Percentiles rank a stretch among this genome's conserved stretches.
Conservation (phyloP, 345 rosid species). For the Conringia planisiliqua region DNA sequence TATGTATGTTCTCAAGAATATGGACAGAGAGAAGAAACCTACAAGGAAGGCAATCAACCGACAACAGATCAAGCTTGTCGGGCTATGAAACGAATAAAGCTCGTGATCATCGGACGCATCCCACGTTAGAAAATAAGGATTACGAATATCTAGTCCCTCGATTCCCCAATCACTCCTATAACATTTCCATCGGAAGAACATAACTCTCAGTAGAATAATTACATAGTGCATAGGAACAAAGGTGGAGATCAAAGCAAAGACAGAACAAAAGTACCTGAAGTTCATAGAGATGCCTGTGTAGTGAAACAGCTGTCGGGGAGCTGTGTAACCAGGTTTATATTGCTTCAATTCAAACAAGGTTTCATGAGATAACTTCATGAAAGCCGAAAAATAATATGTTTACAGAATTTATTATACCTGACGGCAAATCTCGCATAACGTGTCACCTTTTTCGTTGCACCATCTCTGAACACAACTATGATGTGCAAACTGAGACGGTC, state of each 20-base stretch:
- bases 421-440: conserved; percentile 70
- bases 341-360: conserved; percentile 46
- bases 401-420: conserved; percentile 44
- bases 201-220: neutral
- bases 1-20: neutral
- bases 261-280: conserved; percentile 46
- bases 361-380: neutral
- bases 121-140: conserved; percentile 46
- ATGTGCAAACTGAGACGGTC: conserved; percentile 70
- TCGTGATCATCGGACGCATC: conserved; percentile 48
- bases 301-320: conserved; percentile 52
- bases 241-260: neutral
- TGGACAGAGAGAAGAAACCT: conserved; percentile 22
- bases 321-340: conserved; percentile 60
- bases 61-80: conserved; percentile 66
- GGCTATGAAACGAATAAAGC: conserved; percentile 41
- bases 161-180: conserved; percentile 65
- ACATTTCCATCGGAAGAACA: neutral
- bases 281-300: conserved; percentile 54
- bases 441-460: conserved; percentile 87
- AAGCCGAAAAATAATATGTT: neutral
- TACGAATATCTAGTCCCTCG: conserved; percentile 45
- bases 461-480: conserved; percentile 80
- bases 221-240: neutral
- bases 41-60: conserved; percentile 66